These are phyloP conservation scores for Mikania micrantha DNA, from an alignment of 129 eudicot species.

Conservation along the genomic window DNA sequence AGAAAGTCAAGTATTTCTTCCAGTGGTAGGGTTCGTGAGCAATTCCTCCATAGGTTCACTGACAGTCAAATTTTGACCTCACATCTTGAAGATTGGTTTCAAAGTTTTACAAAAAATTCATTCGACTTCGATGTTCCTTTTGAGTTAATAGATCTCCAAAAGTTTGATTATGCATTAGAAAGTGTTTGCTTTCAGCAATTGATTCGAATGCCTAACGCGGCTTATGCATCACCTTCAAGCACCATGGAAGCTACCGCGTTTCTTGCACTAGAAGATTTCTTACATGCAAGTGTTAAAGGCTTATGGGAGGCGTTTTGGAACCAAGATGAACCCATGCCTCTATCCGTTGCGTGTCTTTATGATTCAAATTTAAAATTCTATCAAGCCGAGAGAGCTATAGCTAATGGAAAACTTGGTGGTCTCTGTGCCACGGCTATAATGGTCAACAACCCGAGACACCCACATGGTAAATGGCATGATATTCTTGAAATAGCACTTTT, in stretches of 20 bases:
- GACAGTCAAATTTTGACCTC: constrained; percentile 55
- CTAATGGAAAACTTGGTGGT: constrained; percentile 67
- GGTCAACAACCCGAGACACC: constrained; percentile 91
- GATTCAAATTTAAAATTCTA: constrained; percentile 65
- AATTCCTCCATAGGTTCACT: constrained; percentile 69
- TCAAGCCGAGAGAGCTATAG: constrained; percentile 80
- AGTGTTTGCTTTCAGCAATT: constrained; percentile 89
- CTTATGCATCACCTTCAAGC: constrained; percentile 66
- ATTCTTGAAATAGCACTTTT: constrained; percentile 70
- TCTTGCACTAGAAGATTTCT: constrained; percentile 89
- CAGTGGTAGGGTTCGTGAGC: constrained; percentile 63
- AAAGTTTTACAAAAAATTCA: constrained; percentile 40
- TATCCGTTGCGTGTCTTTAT: constrained; percentile 51
- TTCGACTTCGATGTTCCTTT: constrained; percentile 69
- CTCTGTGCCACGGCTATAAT: constrained; percentile 77
- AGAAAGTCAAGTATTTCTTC: constrained; percentile 81
- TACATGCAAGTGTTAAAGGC: constrained; percentile 77
- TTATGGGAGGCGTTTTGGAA: constrained; percentile 99
- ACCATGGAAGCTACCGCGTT: constrained; percentile 57
- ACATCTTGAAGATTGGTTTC: constrained; percentile 64
- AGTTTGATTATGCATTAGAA: constrained; percentile 95
- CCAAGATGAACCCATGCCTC: constrained; percentile 60
- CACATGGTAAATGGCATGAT: constrained; percentile 97
- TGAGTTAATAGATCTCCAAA: constrained; percentile 83
- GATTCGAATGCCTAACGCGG: constrained; percentile 85